phyloP scores from a whole-genome alignment of 1,284 basidiomycete species.

The Trametes hirsuta region DNA sequence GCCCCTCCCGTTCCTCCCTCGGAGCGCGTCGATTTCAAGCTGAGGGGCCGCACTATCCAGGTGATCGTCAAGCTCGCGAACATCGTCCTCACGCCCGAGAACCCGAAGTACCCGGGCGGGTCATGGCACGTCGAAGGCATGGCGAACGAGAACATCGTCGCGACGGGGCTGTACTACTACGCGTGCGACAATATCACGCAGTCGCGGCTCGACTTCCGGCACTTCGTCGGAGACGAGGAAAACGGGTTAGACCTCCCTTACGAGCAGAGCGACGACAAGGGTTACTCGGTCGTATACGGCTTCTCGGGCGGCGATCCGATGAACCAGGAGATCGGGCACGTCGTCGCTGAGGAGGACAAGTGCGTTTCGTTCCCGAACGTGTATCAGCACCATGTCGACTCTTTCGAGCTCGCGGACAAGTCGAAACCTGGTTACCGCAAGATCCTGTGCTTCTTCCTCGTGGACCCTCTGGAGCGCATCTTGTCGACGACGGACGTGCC shows the following conservation, averaged over 20 bases:
- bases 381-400: slow-evolving; percentile 24
- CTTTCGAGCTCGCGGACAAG: slow-evolving; percentile 31
- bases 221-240: not conserved
- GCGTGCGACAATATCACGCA: slow-evolving; percentile 23
- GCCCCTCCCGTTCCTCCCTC: not conserved
- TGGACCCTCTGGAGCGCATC: slow-evolving; percentile 26
- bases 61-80: slow-evolving; percentile 57
- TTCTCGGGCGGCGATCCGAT: not conserved
- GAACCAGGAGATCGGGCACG: slow-evolving; percentile 14
- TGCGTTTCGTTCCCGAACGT: slow-evolving; percentile 15
- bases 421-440: slow-evolving; percentile 32
- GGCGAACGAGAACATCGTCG: slow-evolving; percentile 51
- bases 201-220: slow-evolving; percentile 21
- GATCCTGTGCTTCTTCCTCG: slow-evolving; percentile 35
- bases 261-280: slow-evolving; percentile 7
- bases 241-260: not conserved
- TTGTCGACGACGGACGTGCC: slow-evolving; percentile 8
- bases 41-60: slow-evolving; percentile 39
- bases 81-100: slow-evolving; percentile 50
- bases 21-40: slow-evolving; percentile 1
- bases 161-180: slow-evolving; percentile 44
- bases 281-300: slow-evolving; percentile 4
- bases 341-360: slow-evolving; percentile 9
- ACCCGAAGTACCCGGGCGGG: slow-evolving; percentile 37
- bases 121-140: slow-evolving; percentile 43